Evolutionary conservation across 2,329 filamentous ascomycete genomes (phyloP).

Genomic region (Seiridium cupressi): DNA sequence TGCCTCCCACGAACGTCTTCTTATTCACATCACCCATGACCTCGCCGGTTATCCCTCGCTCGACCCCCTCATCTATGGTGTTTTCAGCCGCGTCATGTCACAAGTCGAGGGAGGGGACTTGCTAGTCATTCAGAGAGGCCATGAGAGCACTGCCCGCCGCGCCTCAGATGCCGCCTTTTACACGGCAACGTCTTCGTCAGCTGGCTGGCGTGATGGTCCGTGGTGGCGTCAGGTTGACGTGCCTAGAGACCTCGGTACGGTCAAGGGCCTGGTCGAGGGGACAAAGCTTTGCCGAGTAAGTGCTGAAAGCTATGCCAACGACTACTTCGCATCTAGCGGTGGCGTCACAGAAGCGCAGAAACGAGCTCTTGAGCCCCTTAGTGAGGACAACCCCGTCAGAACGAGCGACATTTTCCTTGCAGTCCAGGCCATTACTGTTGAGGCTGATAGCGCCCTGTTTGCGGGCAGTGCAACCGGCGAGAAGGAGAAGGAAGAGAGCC

Average conservation of each 20-base stretch:
- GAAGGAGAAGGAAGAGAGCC: constrained; percentile 53
- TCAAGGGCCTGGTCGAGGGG: constrained; percentile 79
- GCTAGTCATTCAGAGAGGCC: constrained; percentile 88
- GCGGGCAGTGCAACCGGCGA: constrained; percentile 50
- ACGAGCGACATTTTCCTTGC: constrained; percentile 93
- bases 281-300: constrained; percentile 88
- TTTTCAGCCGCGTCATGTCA: constrained; percentile 96
- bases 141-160: constrained; percentile 73
- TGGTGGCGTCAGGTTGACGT: constrained; percentile 82
- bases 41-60: constrained; percentile 91
- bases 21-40: constrained; percentile 97
- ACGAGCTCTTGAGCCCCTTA: constrained; percentile 74
- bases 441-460: constrained; percentile 67
- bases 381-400: constrained; percentile 83
- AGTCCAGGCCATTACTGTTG: constrained; percentile 80
- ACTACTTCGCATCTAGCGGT: constrained; percentile 77
- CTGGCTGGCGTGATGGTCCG: constrained; percentile 88
- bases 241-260: constrained; percentile 73
- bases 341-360: constrained; percentile 79
- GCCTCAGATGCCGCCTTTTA: constrained; percentile 57
- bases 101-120: constrained; percentile 97
- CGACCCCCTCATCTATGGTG: constrained; percentile 85
- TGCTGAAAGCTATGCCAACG: constrained; percentile 81
- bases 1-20: constrained; percentile 91
- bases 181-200: constrained; percentile 49